A percentile compares a stretch with the other conserved stretches of the same genome.
These are phyloP conservation scores for Nyctanthes arbortristis DNA, from an alignment of 257 asterid species.

Conservation along the genomic window DNA sequence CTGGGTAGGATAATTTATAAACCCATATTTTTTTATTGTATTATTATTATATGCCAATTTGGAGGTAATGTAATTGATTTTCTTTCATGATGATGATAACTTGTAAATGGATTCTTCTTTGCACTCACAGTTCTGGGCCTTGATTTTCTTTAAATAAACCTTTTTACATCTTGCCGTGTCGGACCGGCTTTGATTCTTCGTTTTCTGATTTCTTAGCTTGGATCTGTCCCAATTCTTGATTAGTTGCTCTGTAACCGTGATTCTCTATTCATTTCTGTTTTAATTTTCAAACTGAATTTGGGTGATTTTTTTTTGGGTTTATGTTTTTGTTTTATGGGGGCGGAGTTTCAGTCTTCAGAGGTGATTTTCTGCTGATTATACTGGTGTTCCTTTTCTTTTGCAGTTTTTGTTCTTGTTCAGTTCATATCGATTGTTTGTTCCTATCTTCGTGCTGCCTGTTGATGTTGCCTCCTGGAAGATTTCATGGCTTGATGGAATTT, in stretches of 20 bases:
- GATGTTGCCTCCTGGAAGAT: neutral
- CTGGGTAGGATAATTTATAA: no score
- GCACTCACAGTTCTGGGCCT: neutral
- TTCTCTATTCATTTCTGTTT: neutral
- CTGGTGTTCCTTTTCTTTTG: neutral
- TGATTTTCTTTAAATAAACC: neutral
- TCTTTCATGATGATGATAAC: no score
- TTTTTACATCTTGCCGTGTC: conserved; percentile 12
- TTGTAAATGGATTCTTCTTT: no score
- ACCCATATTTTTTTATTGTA: no score
- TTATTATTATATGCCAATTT: no score
- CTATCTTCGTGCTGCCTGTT: neutral
- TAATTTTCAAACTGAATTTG: neutral
- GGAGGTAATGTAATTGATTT: no score
- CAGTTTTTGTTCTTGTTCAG: neutral
- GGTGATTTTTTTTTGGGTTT: conserved; percentile 21
- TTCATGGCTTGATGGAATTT: conserved; percentile 9
- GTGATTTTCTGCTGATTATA: neutral
- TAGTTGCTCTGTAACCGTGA: conserved; percentile 13
- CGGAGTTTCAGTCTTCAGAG: neutral
- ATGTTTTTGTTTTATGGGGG: neutral
- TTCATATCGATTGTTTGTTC: neutral
- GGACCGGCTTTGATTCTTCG: conserved; percentile 28
- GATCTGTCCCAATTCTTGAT: conserved; percentile 22
- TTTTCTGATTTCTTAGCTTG: conserved; percentile 29